phyloP scores from a whole-genome alignment of 2,329 filamentous ascomycete species.

The Leptodontidium sp. region DNA sequence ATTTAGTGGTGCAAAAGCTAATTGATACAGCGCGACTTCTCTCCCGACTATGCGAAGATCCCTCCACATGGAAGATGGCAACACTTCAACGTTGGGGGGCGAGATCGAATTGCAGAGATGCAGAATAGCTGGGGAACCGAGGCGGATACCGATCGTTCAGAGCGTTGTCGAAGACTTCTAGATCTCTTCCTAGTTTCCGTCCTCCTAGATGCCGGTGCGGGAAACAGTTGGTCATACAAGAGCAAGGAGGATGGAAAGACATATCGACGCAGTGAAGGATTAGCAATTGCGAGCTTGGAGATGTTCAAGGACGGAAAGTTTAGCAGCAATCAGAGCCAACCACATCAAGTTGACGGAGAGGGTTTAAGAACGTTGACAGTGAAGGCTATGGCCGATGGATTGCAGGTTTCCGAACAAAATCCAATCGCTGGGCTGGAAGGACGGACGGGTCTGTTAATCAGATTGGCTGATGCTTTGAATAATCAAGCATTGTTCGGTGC shows the following conservation, averaged over 20 bases:
- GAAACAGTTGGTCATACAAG: conserved; percentile 90
- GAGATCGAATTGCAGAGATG: conserved; percentile 76
- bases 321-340: conserved; percentile 81
- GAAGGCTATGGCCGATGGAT: conserved; percentile 77
- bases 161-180: conserved; percentile 77
- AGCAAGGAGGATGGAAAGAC: conserved; percentile 85
- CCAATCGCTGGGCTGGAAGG: conserved; percentile 86
- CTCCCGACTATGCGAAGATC: conserved; percentile 73
- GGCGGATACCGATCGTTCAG: conserved; percentile 73
- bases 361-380: conserved; percentile 79
- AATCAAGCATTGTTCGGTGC: conserved; percentile 86
- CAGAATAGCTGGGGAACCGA: conserved; percentile 73
- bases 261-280: conserved; percentile 86
- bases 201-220: conserved; percentile 86
- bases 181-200: conserved; percentile 85
- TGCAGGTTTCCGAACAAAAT: conserved; percentile 85
- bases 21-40: conserved; percentile 68
- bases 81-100: conserved; percentile 83
- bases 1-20: neutral
- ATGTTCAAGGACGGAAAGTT: conserved; percentile 96
- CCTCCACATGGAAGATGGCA: conserved; percentile 89
- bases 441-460: conserved; percentile 78
- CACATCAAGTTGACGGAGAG: conserved; percentile 87
- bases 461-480: conserved; percentile 77
- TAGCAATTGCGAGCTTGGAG: conserved; percentile 79